A percentile compares a stretch with the other conserved stretches of the same genome.
Evolutionary conservation across 148 eudicot genomes (phyloP).

Genomic region (Pouteria glomerata): DNA sequence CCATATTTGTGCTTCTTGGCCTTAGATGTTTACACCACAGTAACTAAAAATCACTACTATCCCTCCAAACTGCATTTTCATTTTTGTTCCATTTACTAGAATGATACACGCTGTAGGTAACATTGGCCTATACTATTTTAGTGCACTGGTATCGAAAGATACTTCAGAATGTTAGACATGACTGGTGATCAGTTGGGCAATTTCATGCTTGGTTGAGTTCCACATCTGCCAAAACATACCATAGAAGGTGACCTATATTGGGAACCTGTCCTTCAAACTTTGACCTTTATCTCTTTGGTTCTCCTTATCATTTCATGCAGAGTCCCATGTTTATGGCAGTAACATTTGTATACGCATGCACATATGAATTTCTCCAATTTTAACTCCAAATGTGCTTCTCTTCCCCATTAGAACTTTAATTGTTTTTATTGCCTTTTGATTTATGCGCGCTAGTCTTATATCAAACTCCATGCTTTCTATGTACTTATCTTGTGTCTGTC

Average conservation of each 20-base stretch:
- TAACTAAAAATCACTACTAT: too few relatives aligned
- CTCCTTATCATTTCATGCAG: not conserved
- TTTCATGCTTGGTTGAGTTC: not conserved
- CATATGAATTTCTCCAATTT: not conserved
- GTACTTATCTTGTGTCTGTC: constrained; percentile 1
- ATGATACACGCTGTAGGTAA: too few relatives aligned
- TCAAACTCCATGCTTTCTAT: not conserved
- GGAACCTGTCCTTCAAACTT: not conserved
- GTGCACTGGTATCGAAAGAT: not conserved
- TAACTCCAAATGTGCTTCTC: not conserved
- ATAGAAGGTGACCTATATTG: not conserved
- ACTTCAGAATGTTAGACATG: not conserved
- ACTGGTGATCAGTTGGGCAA: not conserved
- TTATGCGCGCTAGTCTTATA: not conserved
- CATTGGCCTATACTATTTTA: too few relatives aligned
- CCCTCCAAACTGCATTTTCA: too few relatives aligned
- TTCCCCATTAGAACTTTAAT: not conserved
- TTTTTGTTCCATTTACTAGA: too few relatives aligned
- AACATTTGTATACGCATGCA: not conserved
- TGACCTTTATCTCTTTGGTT: not conserved
- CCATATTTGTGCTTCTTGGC: too few relatives aligned
- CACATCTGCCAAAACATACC: not conserved
- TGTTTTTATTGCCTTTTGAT: not conserved
- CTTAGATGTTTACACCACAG: too few relatives aligned
- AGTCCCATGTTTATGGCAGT: not conserved